A percentile compares a stretch with the other conserved stretches of the same genome.
Conservation (phyloP, 257 asterid species). For the Osmanthus fragrans region DNA sequence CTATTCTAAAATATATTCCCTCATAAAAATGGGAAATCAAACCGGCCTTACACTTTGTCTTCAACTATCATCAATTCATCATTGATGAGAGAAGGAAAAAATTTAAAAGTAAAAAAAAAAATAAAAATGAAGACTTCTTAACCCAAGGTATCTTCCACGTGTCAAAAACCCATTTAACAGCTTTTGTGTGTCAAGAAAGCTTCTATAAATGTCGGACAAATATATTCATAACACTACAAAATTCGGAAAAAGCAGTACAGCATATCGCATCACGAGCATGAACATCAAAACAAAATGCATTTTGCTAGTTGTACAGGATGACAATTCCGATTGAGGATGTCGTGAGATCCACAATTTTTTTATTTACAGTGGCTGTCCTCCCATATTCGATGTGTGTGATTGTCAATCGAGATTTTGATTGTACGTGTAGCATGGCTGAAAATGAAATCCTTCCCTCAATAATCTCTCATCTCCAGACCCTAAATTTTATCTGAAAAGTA, state of each 20-base stretch:
- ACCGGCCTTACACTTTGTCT: too few species aligned
- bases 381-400: too few species aligned
- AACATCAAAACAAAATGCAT: background rate
- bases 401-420: too few species aligned
- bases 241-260: conserved; percentile 5
- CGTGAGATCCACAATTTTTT: too few species aligned
- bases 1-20: too few species aligned
- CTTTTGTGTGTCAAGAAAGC: conserved; percentile 56
- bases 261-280: background rate
- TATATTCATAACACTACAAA: background rate
- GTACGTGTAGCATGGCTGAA: too few species aligned
- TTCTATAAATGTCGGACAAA: conserved; percentile 28
- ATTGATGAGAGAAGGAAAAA: background rate
- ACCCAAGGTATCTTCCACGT: conserved; percentile 24
- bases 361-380: too few species aligned
- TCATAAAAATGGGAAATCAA: too few species aligned
- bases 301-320: too few species aligned
- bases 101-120: too few species aligned
- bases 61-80: background rate
- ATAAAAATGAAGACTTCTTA: background rate
- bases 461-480: background rate
- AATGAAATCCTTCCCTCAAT: conserved; percentile 23
- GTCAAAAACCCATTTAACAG: conserved; percentile 31
- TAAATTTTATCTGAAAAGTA: conserved; percentile 8
- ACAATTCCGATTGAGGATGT: too few species aligned